Conservation (phyloP, 2,329 filamentous ascomycete species). For the Diaporthe sp. region DNA sequence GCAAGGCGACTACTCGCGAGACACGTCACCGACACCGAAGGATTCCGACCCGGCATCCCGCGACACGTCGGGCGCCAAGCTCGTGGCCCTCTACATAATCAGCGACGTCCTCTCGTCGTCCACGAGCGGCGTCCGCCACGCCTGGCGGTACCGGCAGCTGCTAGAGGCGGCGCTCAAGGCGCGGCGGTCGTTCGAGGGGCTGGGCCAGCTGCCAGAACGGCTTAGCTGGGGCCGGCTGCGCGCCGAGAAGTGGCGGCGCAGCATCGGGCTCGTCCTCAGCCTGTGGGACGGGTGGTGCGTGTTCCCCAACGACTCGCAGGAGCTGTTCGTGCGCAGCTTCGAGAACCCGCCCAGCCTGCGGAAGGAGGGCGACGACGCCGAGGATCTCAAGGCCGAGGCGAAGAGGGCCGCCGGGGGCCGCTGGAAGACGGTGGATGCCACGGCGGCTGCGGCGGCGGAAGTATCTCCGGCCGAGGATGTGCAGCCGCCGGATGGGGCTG, state of each 20-base stretch:
- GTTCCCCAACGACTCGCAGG: slow-evolving; percentile 81
- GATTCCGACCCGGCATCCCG: slow-evolving; percentile 56
- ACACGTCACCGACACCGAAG: slow-evolving; percentile 53
- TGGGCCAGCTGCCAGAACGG: slow-evolving; percentile 80
- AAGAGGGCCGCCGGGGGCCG: slow-evolving; percentile 54
- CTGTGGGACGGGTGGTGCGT: slow-evolving; percentile 81
- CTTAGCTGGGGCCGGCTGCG: slow-evolving; percentile 85
- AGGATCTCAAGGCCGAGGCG: slow-evolving; percentile 53
- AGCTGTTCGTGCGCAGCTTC: slow-evolving; percentile 78
- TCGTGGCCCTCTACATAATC: slow-evolving; percentile 84
- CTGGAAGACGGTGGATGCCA: slow-evolving; percentile 66
- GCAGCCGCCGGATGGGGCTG: slow-evolving; percentile 40
- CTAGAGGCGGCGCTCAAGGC: slow-evolving; percentile 80
- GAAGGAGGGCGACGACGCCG: slow-evolving; percentile 49
- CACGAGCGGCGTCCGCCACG: slow-evolving; percentile 82
- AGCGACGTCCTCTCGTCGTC: slow-evolving; percentile 85
- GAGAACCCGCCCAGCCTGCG: slow-evolving; percentile 72
- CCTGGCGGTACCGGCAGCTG: slow-evolving; percentile 87
- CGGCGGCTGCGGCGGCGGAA: slow-evolving; percentile 44
- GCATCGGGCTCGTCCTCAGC: slow-evolving; percentile 76
- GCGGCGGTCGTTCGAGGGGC: slow-evolving; percentile 78
- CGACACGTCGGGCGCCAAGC: slow-evolving; percentile 79
- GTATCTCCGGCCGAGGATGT: slow-evolving; percentile 31
- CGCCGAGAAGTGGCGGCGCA: slow-evolving; percentile 87
- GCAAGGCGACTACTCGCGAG: slow-evolving; percentile 51